Evolutionary conservation across 1,139 yeast genomes (phyloP).

Genomic region (Geotrichum europaeum): DNA sequence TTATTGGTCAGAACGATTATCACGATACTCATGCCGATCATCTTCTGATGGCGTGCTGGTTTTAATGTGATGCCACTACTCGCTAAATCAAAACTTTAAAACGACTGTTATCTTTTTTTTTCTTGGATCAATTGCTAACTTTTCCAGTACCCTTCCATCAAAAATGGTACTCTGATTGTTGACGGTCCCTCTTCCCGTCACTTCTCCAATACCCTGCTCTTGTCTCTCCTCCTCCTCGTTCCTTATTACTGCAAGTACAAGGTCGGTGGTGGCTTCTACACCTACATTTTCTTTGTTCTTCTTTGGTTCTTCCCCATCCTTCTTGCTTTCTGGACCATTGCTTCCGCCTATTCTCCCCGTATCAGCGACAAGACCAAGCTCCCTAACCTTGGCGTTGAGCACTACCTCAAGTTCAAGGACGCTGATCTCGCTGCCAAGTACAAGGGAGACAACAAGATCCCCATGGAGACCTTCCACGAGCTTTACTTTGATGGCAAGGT

Average conservation of each 20-base stretch:
- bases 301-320: constrained; percentile 60
- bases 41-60: not conserved
- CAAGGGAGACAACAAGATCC: constrained; percentile 68
- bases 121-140: not conserved
- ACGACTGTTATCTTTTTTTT: not conserved
- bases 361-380: constrained; percentile 68
- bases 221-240: constrained; percentile 48
- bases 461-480: constrained; percentile 91
- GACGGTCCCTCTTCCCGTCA: constrained; percentile 85
- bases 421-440: constrained; percentile 66
- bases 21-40: not conserved
- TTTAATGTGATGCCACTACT: not conserved
- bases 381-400: constrained; percentile 73
- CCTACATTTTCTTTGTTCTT: constrained; percentile 47
- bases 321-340: constrained; percentile 74
- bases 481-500: constrained; percentile 80
- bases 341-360: constrained; percentile 75
- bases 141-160: constrained; percentile 53
- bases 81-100: not conserved
- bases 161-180: constrained; percentile 84
- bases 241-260: constrained; percentile 63
- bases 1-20: not conserved
- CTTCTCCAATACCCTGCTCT: constrained; percentile 59
- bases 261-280: constrained; percentile 68
- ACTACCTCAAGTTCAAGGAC: constrained; percentile 78